Conservation (phyloP, 345 rosid species). For the Aquilaria yunnanensis region DNA sequence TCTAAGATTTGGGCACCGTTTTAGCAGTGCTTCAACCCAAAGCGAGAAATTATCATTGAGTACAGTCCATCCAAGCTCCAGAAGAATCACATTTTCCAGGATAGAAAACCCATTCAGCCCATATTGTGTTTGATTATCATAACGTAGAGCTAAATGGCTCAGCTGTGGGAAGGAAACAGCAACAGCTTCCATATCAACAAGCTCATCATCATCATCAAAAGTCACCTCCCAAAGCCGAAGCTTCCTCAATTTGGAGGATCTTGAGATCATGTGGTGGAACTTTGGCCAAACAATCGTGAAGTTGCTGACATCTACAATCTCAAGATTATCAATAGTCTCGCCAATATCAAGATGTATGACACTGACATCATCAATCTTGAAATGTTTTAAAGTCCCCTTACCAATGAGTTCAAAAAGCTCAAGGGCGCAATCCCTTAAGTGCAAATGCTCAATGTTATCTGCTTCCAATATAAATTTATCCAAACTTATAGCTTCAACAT, state of each 20-base stretch:
- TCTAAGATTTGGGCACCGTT: constrained; percentile 62
- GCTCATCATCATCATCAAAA: constrained; percentile 55
- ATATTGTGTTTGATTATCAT: constrained; percentile 54
- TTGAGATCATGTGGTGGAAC: constrained; percentile 71
- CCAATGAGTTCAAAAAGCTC: constrained; percentile 75
- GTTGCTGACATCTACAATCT: constrained; percentile 63
- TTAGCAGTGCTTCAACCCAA: constrained; percentile 61
- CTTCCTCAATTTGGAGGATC: constrained; percentile 58
- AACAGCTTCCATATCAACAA: constrained; percentile 61
- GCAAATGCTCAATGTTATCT: constrained; percentile 66
- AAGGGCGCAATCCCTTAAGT: constrained; percentile 66
- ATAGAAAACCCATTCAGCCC: constrained; percentile 48
- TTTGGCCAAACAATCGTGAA: constrained; percentile 68
- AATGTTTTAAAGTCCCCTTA: constrained; percentile 66
- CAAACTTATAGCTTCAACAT: constrained; percentile 56
- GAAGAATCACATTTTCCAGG: constrained; percentile 47
- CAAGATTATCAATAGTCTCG: constrained; percentile 57
- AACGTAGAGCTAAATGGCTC: constrained; percentile 63
- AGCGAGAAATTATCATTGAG: constrained; percentile 52
- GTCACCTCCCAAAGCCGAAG: constrained; percentile 82
- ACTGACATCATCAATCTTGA: constrained; percentile 69
- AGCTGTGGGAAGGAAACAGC: constrained; percentile 62
- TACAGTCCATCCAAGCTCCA: constrained; percentile 79
- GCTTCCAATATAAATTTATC: constrained; percentile 84
- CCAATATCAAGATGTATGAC: constrained; percentile 68